These are phyloP conservation scores for Podaxis sp. DNA, from an alignment of 768 basidiomycete genomes.

Conservation along the genomic window DNA sequence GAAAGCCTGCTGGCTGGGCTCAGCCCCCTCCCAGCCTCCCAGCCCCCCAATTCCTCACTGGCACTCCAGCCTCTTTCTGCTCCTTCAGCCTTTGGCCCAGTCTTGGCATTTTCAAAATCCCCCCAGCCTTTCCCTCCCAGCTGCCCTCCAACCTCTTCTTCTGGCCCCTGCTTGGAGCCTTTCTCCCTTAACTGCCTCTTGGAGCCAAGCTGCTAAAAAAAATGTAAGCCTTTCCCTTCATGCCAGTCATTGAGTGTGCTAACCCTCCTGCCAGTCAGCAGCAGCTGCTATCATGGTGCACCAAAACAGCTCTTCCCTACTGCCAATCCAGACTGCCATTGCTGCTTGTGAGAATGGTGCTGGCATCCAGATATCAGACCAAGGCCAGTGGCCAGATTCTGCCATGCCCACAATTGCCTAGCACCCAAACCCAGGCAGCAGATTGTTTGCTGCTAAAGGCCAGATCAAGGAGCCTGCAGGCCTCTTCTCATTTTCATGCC, in stretches of 20 bases:
- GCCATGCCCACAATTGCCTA: neutral
- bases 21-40: too few relatives aligned
- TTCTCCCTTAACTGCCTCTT: too few relatives aligned
- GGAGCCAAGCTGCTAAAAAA: slow-evolving; percentile 87
- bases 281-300: slow-evolving; percentile 62
- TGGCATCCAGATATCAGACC: slow-evolving; percentile 83
- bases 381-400: slow-evolving; percentile 48
- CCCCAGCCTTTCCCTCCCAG: too few relatives aligned
- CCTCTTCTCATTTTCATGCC: slow-evolving; percentile 87
- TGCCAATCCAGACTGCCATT: slow-evolving; percentile 72
- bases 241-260: neutral
- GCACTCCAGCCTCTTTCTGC: too few relatives aligned
- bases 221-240: slow-evolving; percentile 43
- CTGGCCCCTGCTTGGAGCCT: too few relatives aligned
- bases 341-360: slow-evolving; percentile 73
- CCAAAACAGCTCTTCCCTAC: slow-evolving; percentile 38
- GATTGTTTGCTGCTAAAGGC: slow-evolving; percentile 51
- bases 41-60: too few relatives aligned
- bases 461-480: slow-evolving; percentile 67
- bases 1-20: too few relatives aligned
- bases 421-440: slow-evolving; percentile 56
- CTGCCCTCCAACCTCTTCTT: too few relatives aligned
- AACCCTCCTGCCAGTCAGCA: slow-evolving; percentile 54
- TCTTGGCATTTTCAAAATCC: too few relatives aligned
- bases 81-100: too few relatives aligned